Evolutionary conservation across 2,329 filamentous ascomycete genomes (phyloP), one percentile per base, ranked within the genome.

Genomic region (Diplocarpon rosae): DNA sequence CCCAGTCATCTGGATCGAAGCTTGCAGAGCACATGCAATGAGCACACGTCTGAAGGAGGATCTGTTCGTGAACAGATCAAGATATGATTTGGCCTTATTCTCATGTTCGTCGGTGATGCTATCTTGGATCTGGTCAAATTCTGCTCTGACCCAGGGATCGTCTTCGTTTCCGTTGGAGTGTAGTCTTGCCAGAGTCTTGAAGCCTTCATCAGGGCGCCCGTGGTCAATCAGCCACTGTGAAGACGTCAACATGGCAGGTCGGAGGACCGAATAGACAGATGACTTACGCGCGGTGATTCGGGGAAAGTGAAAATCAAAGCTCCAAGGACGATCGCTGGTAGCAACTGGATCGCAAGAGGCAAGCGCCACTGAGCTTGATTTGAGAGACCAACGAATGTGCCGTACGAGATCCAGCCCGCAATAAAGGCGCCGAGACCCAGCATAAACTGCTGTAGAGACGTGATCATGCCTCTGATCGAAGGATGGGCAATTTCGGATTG

Each of bases 401-500:
- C 85, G 49, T 80, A 90, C 0, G 77, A 78, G 38, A 84, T 76
- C 83, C 84, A 88, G 0, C 78, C 72, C 0, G 85, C 85, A 13
- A 79, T 65, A 1, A 92, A 71, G 13, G 83, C 69, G 45, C 85
- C 85, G 24, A 90, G 74, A 1, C 84, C 85, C 41, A 90, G 62
- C 83, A 89, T 89, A 59, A 89, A 88, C 56, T 89, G 85, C 61
- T 89, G 85, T 3, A 90, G 68, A 27, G 78, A 75, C 0, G 83
- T 88, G 28, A 92, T 73, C 15, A 49, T 55, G 11, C 85, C 85
- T 61, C 85, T 36, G 56, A 90, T 90, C 46, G 72, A 74, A 1
- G 85, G 85, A 59, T 90, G 85, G 3, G 81, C 79, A 17, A 90
- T 71, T 58, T 92, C 85, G 16, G 82, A 83, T 59, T 89, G 85